These are phyloP conservation scores for Bipolaris sorokiniana DNA, from an alignment of 2,329 filamentous ascomycete species.

Conservation along the genomic window DNA sequence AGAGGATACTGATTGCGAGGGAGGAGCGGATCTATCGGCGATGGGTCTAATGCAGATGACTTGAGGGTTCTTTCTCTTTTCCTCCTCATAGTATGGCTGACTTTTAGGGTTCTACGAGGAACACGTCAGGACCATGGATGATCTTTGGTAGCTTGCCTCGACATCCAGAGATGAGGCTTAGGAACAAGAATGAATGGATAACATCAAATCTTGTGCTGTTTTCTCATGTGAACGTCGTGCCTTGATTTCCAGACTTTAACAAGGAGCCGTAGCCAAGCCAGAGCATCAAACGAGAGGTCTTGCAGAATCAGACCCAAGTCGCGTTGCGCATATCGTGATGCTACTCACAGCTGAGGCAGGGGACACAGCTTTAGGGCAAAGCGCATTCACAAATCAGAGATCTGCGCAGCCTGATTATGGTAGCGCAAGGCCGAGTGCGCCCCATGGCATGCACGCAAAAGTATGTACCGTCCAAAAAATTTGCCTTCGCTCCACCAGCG, in stretches of 20 bases:
- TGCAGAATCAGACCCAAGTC: neutral
- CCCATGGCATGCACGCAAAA: neutral
- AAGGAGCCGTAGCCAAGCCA: neutral
- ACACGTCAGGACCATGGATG: neutral
- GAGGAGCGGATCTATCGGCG: constrained; percentile 3
- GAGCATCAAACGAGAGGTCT: neutral
- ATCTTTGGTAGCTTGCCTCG: neutral
- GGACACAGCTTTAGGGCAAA: no score
- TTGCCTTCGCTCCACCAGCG: constrained; percentile 54
- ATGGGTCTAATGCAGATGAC: constrained; percentile 9
- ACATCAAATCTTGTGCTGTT: neutral
- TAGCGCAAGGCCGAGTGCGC: neutral
- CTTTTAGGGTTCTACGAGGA: neutral
- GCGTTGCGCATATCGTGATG: neutral
- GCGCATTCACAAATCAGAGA: neutral
- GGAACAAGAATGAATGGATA: constrained; percentile 1
- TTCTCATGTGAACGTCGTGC: neutral
- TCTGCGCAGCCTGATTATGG: neutral
- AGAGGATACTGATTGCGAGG: neutral
- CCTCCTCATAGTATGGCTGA: neutral
- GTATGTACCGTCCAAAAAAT: constrained; percentile 55
- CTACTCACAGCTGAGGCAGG: neutral
- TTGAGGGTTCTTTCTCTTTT: neutral
- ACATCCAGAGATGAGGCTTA: neutral
- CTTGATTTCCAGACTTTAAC: neutral